Evolutionary conservation across 345 rosid genomes (phyloP), one percentile per base, ranked within the genome.

Genomic region (Melaleuca quinquenervia): DNA sequence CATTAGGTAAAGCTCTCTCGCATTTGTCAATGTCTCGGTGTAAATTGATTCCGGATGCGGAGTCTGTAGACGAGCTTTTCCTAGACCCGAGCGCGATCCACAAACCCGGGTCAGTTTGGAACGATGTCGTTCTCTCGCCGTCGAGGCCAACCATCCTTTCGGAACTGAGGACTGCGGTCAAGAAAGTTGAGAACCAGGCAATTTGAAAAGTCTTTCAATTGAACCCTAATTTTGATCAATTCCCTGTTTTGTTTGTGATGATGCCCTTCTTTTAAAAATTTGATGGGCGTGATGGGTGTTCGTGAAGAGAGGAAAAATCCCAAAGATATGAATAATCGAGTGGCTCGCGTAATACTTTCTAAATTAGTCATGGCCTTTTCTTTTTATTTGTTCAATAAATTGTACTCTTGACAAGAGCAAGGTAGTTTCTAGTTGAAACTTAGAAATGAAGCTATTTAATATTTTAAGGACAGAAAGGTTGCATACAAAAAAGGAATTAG

Each of bases 21-120:
- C 78, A 16, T 20, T 70, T 26, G 26, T 58, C 7, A 29, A 58
- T 58, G 32, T 58, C 64, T 26, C 5, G 5, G 70, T 58, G 8
- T 52, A 91, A 51, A 16, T 86, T 96, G 85, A 93, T 92, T 70
- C 87, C 92, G 3, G 91, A 90, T 1, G 98, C 99, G 6, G 95
- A 92, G 12, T 93, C 96, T 7, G 85, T 97, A n/a, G 89, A 91
- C 52, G 94, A 97, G 84, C 96, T 96, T 60, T 91, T 94, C 88
- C 5, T 86, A 7, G 93, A 92, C 18, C 91, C 93, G 1, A 90
- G 45, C 84, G 86, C 88, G 1, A 75, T 94, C 58, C 55, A 53
- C 50, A 74, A 87, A 85, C 89, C 96, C 10, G 95, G 95, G 11
- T 93, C 98, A 2, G 92, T 93, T 48, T 97, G 99, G 99, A 88